Percentiles rank a stretch among this genome's conserved stretches.
Conservation (phyloP, 768 basidiomycete genomes). For the Mycena leptocephala region DNA sequence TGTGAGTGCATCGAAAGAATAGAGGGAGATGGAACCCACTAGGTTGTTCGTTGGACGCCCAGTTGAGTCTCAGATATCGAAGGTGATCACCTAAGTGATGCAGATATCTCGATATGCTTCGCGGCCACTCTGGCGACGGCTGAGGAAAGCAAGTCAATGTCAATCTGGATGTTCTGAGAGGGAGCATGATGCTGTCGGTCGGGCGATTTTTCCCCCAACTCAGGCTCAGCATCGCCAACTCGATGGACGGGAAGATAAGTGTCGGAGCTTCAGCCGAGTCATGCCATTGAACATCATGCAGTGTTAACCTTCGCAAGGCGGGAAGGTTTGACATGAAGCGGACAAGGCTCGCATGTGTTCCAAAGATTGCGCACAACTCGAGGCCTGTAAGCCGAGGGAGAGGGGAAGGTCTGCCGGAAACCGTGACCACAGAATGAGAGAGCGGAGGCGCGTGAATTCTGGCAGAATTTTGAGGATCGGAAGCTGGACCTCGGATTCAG, state of each 20-base stretch:
- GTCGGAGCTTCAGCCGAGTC: neutral
- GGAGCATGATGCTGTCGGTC: neutral
- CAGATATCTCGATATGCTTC: neutral
- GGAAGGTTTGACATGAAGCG: neutral
- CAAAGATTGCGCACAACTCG: neutral
- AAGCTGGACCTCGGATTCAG: neutral
- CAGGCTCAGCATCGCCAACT: neutral
- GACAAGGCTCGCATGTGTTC: neutral
- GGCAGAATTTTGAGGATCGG: neutral
- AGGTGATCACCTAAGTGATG: neutral
- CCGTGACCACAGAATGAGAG: neutral
- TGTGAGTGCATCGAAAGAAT: accelerated
- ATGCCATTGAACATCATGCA: neutral
- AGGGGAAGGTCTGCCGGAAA: neutral
- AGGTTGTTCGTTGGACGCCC: neutral
- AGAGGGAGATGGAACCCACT: neutral
- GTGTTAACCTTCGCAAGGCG: neutral
- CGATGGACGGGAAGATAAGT: neutral
- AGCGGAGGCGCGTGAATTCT: neutral
- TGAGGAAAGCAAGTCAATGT: neutral
- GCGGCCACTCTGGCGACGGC: neutral
- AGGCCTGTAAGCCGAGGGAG: neutral
- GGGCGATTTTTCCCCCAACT: neutral
- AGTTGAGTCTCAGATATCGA: neutral
- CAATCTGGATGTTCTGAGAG: neutral